Base-by-base conservation (phyloP, 129 eudicot genomes). In the Artemisia annua region DNA sequence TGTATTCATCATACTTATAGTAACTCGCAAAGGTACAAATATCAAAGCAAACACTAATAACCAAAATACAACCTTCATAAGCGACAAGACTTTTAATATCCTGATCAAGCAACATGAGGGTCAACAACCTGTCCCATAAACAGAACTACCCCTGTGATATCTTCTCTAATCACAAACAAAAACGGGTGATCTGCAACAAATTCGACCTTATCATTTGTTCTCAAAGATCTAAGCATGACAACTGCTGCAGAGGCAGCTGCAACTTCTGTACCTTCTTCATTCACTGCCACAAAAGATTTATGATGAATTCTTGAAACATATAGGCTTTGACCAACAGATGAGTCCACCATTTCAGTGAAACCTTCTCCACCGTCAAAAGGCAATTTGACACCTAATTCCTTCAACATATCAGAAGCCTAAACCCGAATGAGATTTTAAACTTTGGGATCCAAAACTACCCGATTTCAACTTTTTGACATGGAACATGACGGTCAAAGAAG, bases 351-450 rank as follows among this genome's bases (percentile, higher is more conserved):
- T 32, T 63, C 24, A 10, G 68, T 26, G 3, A 26, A 26, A 26
- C 30, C 30, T 26, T 26, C 30, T 26, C 30, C 30, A 26, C 30
- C 30, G 30, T 26, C 30, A 3, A 26, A 26, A 26, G 30, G 30
- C 30, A 26, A 26, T 26, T 26, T 26, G 3, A 67, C 19, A 48
- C 58, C 71, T 67, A 67, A 48, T 17, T 67, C 43, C 71, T 48
- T 67, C 52, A 67, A 46, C 43, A 48, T 13, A 22, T 48, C 55
- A 19, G 57, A 67, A 67, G 57, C 71, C 48, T 67, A 67, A 67
- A 67, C 58, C 57, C 58, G 20, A 20, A 67, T 32, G 49, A 63
- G 50, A 63, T 35, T 13, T 63, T 30, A 15, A 63, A 35, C 49
- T 63, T 63, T 13, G 71, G 71, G 55, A 67, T 48, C n/a, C 20